phyloP scores from a whole-genome alignment of 805 yeast genomes.

The Candida dajiaensis region DNA sequence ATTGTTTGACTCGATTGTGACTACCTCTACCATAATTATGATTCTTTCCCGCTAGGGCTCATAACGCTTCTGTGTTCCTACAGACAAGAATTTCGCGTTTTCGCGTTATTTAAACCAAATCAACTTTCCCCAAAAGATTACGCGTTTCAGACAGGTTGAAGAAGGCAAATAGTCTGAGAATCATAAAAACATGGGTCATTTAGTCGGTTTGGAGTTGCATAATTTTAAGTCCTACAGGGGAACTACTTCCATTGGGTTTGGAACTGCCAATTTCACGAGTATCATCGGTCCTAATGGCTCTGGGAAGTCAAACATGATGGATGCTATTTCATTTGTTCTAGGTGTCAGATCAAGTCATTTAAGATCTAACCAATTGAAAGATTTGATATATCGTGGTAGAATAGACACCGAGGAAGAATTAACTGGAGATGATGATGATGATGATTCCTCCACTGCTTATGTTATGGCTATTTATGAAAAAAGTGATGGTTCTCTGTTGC shows the following conservation, averaged over 20 bases:
- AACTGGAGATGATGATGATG: slow-evolving; percentile 18
- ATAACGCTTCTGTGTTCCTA: not conserved
- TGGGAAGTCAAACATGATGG: slow-evolving; percentile 96
- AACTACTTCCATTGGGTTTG: slow-evolving; percentile 70
- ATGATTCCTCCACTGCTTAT: slow-evolving; percentile 42
- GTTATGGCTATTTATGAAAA: slow-evolving; percentile 75
- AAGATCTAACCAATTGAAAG: slow-evolving; percentile 67
- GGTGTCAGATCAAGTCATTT: slow-evolving; percentile 75
- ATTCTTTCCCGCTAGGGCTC: not conserved
- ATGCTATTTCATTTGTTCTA: slow-evolving; percentile 90
- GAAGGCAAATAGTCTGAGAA: not conserved
- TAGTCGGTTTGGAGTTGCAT: slow-evolving; percentile 68
- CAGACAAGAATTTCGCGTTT: not conserved
- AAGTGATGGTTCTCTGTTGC: slow-evolving; percentile 49
- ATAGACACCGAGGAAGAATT: slow-evolving; percentile 26
- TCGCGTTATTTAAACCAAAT: not conserved
- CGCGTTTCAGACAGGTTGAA: not conserved
- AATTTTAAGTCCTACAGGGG: slow-evolving; percentile 93
- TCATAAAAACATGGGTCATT: slow-evolving; percentile 60
- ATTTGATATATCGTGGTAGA: slow-evolving; percentile 76
- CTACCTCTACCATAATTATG: not conserved
- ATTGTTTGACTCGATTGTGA: not conserved
- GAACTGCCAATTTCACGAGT: slow-evolving; percentile 76
- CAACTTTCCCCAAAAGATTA: not conserved
- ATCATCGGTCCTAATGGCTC: slow-evolving; percentile 99